Evolutionary conservation across 805 yeast species (phyloP).

Genomic region (Starmerella asiatica): DNA sequence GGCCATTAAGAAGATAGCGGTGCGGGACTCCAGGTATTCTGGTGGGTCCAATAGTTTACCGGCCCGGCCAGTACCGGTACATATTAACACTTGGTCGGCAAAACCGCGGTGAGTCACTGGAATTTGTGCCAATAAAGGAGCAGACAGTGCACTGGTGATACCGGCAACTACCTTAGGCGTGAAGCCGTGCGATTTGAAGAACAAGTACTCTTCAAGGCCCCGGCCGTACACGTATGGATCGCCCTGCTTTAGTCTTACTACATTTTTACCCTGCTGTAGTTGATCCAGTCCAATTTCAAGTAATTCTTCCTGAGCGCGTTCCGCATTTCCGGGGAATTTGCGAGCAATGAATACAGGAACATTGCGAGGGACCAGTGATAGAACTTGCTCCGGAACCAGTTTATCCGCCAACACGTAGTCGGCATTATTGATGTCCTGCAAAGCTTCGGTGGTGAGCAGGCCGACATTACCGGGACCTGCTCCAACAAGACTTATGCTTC

Average conservation of each 20-base stretch:
- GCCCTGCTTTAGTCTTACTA: constrained; percentile 86
- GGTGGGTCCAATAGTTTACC: constrained; percentile 75
- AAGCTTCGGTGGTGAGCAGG: constrained; percentile 71
- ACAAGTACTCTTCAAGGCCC: constrained; percentile 83
- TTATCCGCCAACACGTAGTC: constrained; percentile 82
- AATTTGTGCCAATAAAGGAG: constrained; percentile 67
- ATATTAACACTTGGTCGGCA: constrained; percentile 80
- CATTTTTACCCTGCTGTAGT: constrained; percentile 52
- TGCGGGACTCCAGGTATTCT: constrained; percentile 53
- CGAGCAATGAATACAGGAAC: constrained; percentile 76
- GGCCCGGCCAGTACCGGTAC: constrained; percentile 88
- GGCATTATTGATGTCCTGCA: constrained; percentile 65
- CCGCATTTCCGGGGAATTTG: constrained; percentile 95
- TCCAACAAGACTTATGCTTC: constrained; percentile 71
- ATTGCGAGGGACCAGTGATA: constrained; percentile 63
- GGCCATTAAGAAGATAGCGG: constrained; percentile 83
- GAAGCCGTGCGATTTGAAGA: constrained; percentile 53
- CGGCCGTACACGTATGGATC: constrained; percentile 95
- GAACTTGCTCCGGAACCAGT: constrained; percentile 76
- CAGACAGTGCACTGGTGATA: constrained; percentile 75
- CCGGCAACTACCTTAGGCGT: constrained; percentile 73
- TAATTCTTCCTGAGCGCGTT: constrained; percentile 77
- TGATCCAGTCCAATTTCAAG: constrained; percentile 57
- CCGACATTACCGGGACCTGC: constrained; percentile 87
- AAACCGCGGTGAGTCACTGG: constrained; percentile 89